Evolutionary conservation across 192 early-diverging fungal genomes (phyloP).

Genomic region (Linderina pennispora): DNA sequence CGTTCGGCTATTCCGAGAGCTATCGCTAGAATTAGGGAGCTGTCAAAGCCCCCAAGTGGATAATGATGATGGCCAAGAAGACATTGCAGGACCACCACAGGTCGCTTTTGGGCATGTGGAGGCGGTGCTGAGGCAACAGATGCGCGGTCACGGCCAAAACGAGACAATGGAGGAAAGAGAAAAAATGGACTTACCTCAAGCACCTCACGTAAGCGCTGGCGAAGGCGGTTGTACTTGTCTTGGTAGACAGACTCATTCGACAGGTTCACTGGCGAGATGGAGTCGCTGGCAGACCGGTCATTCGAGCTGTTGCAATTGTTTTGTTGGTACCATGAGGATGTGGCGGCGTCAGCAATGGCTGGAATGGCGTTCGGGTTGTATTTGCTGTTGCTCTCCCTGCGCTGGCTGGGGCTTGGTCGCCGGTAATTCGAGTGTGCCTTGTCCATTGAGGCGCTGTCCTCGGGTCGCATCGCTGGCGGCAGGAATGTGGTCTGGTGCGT

Average conservation of each 20-base stretch:
- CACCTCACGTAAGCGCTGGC: conserved; percentile 18
- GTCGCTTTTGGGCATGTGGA: too few relatives aligned
- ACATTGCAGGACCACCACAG: too few relatives aligned
- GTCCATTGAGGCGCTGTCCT: too few relatives aligned
- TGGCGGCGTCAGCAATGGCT: not conserved
- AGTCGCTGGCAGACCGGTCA: not conserved
- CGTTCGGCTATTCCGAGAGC: too few relatives aligned
- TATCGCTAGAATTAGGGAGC: too few relatives aligned
- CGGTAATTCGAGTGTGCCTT: not conserved
- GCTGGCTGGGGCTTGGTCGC: not conserved
- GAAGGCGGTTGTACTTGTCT: conserved; percentile 11
- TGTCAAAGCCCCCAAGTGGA: too few relatives aligned
- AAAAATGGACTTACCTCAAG: conserved; percentile 31
- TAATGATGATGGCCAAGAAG: too few relatives aligned
- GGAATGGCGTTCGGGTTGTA: not conserved
- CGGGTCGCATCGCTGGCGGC: not conserved
- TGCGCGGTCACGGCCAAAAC: too few relatives aligned
- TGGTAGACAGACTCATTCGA: not conserved
- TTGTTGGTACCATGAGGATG: not conserved
- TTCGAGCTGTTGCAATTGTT: not conserved
- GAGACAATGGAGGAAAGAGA: too few relatives aligned
- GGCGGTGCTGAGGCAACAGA: too few relatives aligned
- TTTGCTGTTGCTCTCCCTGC: not conserved
- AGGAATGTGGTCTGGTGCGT: not conserved
- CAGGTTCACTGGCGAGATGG: not conserved